A percentile compares a stretch with the other conserved stretches of the same genome.
These are phyloP conservation scores for Xylaria intraflava DNA, from an alignment of 495 filamentous ascomycete species.

Conservation along the genomic window DNA sequence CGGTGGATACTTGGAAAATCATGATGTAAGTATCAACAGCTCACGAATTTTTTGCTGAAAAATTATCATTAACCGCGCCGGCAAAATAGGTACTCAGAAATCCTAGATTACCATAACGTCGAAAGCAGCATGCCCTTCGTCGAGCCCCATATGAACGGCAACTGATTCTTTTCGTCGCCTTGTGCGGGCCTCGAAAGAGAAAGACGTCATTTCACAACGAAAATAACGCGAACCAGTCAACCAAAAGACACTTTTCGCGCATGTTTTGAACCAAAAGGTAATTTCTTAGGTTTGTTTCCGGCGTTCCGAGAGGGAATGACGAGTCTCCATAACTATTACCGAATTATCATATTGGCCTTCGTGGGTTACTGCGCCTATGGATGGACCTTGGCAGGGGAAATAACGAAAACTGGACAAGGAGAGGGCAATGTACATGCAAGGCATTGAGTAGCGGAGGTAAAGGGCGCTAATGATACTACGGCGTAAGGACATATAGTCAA, in stretches of 20 bases:
- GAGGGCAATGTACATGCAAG: background rate
- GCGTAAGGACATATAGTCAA: constrained; percentile 1
- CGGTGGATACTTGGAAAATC: constrained; percentile 99
- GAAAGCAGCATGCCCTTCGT: constrained; percentile 47
- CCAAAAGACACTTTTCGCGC: constrained; percentile 3
- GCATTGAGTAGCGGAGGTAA: constrained; percentile 1
- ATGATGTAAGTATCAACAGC: constrained; percentile 72
- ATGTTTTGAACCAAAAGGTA: constrained; percentile 10
- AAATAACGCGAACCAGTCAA: constrained; percentile 15
- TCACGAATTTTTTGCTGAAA: background rate
- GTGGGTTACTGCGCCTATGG: background rate
- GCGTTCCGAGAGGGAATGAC: constrained; percentile 28
- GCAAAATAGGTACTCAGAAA: constrained; percentile 86
- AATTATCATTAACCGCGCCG: background rate
- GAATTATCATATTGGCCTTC: constrained; percentile 2
- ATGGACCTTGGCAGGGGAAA: constrained; percentile 2
- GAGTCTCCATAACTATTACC: constrained; percentile 3
- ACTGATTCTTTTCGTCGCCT: constrained; percentile 23
- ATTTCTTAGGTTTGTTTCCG: constrained; percentile 18
- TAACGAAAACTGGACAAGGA: background rate
- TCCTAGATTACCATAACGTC: constrained; percentile 97
- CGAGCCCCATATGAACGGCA: constrained; percentile 34
- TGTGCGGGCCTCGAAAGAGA: constrained; percentile 13
- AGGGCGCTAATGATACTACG: constrained; percentile 5
- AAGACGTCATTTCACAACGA: constrained; percentile 18